Base-by-base conservation (phyloP, 768 basidiomycete species). In the Gymnopilus dilepis region DNA sequence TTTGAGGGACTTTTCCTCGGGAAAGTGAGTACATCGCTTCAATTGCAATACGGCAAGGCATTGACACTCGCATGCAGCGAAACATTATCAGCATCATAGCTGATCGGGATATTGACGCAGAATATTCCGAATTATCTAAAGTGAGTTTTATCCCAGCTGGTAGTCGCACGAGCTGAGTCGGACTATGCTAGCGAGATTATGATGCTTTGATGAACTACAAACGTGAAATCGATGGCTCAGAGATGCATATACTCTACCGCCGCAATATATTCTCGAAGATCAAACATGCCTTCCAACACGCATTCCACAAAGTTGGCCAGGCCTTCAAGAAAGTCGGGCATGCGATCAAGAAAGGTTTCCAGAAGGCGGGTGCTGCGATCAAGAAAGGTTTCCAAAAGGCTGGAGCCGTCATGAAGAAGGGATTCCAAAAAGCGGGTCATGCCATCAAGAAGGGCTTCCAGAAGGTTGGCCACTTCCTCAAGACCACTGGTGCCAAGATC, bases 381-480 rank as follows among this genome's bases (percentile, higher is more conserved):
- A 50, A 50, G 30, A 50, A 50, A 24, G 40, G 40, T 17, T 41
- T 50, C 48, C 48, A 50, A 24, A 50, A 30, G 30, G 48, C 48
- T 6, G 48, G 48, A 1, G 12, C 24, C 4, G 30, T 17, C 17
- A 50, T 50, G 8, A 50, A 50, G 30, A 31, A 26, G 12, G 48
- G 48, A 7, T 50, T 50, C 48, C 48, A 50, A 13, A 41, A 41
- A 41, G 40, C 19, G 40, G 40, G 40, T 6, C 28, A 11, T 28
- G 24, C 26, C 11, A 26, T 37, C 11, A 58, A 43, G 28, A 31
- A 28, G 48, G 56, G 30, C 15, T 38, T 47, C 42, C 56, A 59
- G 37, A 59, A 59, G 28, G 60, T 48, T 3, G 60, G 54, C 28
- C 37, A 47, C 12, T 56, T 57, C 60, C 31, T 61, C 42, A 61